Evolutionary conservation across 345 rosid genomes (phyloP), one percentile per base, ranked within the genome.

Genomic region (Acer negundo): DNA sequence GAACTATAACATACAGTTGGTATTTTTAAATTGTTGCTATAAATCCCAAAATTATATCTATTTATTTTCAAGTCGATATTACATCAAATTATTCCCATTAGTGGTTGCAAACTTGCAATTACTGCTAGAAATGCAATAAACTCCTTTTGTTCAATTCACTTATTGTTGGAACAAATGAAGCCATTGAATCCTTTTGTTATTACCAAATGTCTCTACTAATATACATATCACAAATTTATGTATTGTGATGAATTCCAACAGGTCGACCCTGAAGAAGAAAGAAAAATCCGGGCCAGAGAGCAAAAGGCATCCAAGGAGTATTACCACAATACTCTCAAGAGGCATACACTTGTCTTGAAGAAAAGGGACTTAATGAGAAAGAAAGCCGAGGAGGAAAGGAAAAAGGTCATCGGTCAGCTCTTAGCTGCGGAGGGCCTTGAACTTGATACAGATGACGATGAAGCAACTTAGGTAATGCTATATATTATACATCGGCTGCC

Each of bases 241-340:
- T 35, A 3, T 35, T 35, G 38, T 42, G 46, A 75, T 70, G 71
- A 42, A 73, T 51, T 75, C 69, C 5, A 59, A 59, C 82, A 95
- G 99, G 83, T 88, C 67, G 98, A 91, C 82, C 98, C 97, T 0
- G 98, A 92, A 24, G 99, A 95, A 82, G 99, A 92, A 87, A 90
- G 94, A 75, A 92, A 70, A 84, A 82, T 93, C 73, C 69, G 91
- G 75, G 97, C 88, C 17, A 95, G 86, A 42, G 99, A 95, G 85
- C 91, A 87, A 80, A 92, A 88, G 81, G 99, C 98, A 67, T 92
- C 95, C 1, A 77, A 74, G 81, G 98, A 95, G 72, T 77, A 87
- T 17, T 88, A 81, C 24, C 87, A 74, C 77, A 92, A 53, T 62
- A 93, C 99, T 24, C 78, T 95, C 35, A 93, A 85, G 78, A 86